Percentiles rank a stretch among this genome's conserved stretches.
Evolutionary conservation across 2,329 filamentous ascomycete species (phyloP).

Genomic region (Colletotrichum coccodes): DNA sequence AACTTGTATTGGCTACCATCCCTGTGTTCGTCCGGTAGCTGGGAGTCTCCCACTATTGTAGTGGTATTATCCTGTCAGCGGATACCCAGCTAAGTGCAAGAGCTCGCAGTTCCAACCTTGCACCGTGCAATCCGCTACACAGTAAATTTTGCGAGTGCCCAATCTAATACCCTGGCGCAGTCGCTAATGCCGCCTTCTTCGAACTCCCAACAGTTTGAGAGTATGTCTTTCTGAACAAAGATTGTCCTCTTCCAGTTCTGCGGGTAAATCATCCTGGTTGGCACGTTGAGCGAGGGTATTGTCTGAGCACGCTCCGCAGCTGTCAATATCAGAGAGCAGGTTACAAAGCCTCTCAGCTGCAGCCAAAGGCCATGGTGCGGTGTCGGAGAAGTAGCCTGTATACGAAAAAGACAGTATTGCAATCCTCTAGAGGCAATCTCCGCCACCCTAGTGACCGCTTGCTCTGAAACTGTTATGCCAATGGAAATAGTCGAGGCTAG

Average conservation of each 20-base stretch:
- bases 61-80: background rate
- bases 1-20: no score
- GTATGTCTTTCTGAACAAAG: slow-evolving; percentile 20
- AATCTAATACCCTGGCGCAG: slow-evolving; percentile 22
- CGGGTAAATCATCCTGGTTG: slow-evolving; percentile 12
- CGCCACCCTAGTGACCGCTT: background rate
- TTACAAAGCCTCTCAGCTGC: slow-evolving; percentile 26
- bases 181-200: slow-evolving; percentile 30
- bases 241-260: slow-evolving; percentile 21
- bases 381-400: slow-evolving; percentile 15
- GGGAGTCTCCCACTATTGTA: no score
- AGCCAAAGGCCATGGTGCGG: slow-evolving; percentile 24
- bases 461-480: slow-evolving; percentile 7
- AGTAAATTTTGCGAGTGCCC: slow-evolving; percentile 27
- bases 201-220: slow-evolving; percentile 27
- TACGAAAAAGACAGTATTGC: slow-evolving; percentile 24
- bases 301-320: slow-evolving; percentile 21
- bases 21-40: no score
- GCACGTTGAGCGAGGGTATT: slow-evolving; percentile 27
- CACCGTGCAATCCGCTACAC: background rate
- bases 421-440: slow-evolving; percentile 22
- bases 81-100: no score
- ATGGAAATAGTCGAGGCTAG: slow-evolving; percentile 27
- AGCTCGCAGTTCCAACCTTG: background rate
- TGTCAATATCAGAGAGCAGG: slow-evolving; percentile 25